A percentile compares a stretch with the other conserved stretches of the same genome.
These are phyloP conservation scores for Choricystis sp. DNA, from an alignment of 139 green algal genomes.

Conservation along the genomic window DNA sequence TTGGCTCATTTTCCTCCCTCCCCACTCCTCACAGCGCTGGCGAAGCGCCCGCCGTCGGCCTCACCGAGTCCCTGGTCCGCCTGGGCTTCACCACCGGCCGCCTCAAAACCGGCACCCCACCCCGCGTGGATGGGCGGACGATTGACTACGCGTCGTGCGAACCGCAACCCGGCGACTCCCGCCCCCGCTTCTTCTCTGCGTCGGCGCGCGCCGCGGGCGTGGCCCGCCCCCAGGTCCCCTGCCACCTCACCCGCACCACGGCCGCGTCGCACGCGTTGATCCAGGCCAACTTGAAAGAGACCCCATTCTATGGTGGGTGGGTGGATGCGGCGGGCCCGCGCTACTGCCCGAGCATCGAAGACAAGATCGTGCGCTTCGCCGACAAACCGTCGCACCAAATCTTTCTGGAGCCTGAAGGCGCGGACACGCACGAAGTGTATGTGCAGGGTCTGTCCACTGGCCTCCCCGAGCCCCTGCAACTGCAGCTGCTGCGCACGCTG, in stretches of 20 bases:
- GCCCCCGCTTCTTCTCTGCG: slow-evolving; percentile 77
- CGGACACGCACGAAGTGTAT: slow-evolving; percentile 88
- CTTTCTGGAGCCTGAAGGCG: slow-evolving; percentile 90
- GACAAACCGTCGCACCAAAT: slow-evolving; percentile 88
- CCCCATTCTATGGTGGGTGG: slow-evolving; percentile 92
- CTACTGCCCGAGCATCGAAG: slow-evolving; percentile 96
- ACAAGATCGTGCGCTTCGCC: slow-evolving; percentile 94
- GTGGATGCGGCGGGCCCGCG: slow-evolving; percentile 64
- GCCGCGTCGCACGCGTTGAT: slow-evolving; percentile 70
- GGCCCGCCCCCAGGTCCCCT: slow-evolving; percentile 59
- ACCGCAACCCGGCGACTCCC: slow-evolving; percentile 51
- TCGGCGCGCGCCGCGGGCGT: slow-evolving; percentile 62
- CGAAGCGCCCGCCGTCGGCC: slow-evolving; percentile 64
- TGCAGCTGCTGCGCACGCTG: slow-evolving; percentile 80
- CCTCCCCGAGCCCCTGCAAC: slow-evolving; percentile 81
- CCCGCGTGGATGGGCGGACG: slow-evolving; percentile 74
- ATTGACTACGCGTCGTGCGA: slow-evolving; percentile 66
- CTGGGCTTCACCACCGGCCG: slow-evolving; percentile 86
- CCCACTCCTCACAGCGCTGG: no score
- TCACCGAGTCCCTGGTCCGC: slow-evolving; percentile 71
- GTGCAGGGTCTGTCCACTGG: slow-evolving; percentile 84
- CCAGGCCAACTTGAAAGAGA: slow-evolving; percentile 61
- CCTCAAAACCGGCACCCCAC: slow-evolving; percentile 92
- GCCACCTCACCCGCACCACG: slow-evolving; percentile 87
- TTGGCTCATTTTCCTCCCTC: no score